Evolutionary conservation across 495 filamentous ascomycete genomes (phyloP), one percentile per base, ranked within the genome.

Genomic region (Talaromyces borbonicus): DNA sequence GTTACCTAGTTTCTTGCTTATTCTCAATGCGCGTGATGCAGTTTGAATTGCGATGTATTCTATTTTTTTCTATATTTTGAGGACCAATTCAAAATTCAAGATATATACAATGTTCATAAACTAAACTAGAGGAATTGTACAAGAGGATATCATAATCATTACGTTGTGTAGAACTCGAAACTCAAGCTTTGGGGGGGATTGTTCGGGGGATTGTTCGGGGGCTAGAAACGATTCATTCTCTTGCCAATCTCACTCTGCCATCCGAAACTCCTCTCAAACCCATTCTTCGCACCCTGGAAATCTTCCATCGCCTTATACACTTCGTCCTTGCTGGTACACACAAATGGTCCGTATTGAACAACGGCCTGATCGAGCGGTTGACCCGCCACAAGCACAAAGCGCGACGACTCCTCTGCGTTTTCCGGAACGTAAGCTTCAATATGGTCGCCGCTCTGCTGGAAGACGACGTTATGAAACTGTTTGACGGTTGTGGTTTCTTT

Each of bases 181-280:
- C 5, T 37, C 6, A 37, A 30, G 27, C n/a, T n/a, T n/a, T n/a
- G n/a, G n/a, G n/a, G n/a, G n/a, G n/a, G n/a, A n/a, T n/a, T n/a
- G n/a, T n/a, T n/a, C n/a, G n/a, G n/a, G n/a, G n/a, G n/a, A n/a
- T n/a, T n/a, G n/a, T n/a, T n/a, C n/a, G n/a, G n/a, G n/a, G 25
- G 12, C 22, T 46, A 46, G n/a, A 35, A 46, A 8, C 22, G 27
- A 19, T 60, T 62, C 80, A 84, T 84, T n/a, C 68, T 62, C 78
- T 92, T 94, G 39, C 90, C 92, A 73, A 98, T 98, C 71, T 95
- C 83, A 56, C 87, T 94, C 61, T 77, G 63, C 92, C 92, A 98
- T 4, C 73, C 75, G 48, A 79, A 74, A 12, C 85, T 84, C 48
- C 83, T 72, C 71, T 98, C 90, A 58, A 98, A 98, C 12, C 90